Evolutionary conservation across 441 rosid species (phyloP).

Genomic region (Populus hybrid): DNA sequence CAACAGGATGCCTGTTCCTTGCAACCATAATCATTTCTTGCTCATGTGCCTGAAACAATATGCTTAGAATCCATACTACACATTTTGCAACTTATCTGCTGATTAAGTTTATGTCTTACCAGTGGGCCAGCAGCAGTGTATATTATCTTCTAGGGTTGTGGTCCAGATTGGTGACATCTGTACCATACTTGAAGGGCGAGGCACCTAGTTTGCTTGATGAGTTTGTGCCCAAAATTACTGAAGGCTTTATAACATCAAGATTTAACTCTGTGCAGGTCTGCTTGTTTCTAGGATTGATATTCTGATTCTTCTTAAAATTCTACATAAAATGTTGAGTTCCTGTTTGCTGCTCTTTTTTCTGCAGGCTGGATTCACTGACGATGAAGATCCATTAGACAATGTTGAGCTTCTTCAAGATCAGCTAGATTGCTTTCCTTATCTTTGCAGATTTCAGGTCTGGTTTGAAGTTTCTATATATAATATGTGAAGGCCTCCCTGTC

Average conservation of each 20-base stretch:
- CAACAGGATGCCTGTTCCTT: conserved; percentile 1
- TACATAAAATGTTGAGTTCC: conserved; percentile 6
- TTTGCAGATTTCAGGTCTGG: conserved; percentile 97
- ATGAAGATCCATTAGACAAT: conserved; percentile 95
- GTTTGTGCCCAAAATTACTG: conserved; percentile 96
- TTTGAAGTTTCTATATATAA: not conserved
- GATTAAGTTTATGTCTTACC: conserved; percentile 11
- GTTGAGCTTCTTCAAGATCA: conserved; percentile 99
- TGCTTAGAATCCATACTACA: conserved; percentile 2
- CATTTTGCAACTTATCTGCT: conserved; percentile 5
- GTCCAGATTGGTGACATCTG: conserved; percentile 95
- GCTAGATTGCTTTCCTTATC: conserved; percentile 95
- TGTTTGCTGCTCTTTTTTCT: conserved; percentile 3
- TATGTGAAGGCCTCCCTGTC: not conserved
- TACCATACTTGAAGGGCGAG: conserved; percentile 94
- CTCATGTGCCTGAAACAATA: conserved; percentile 14
- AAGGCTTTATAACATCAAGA: conserved; percentile 93
- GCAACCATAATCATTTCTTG: conserved; percentile 10
- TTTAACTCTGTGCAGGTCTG: conserved; percentile 93
- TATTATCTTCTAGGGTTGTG: conserved; percentile 95
- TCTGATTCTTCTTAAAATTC: not conserved
- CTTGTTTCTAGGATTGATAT: conserved; percentile 6
- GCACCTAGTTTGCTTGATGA: conserved; percentile 98
- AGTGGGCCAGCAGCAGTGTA: conserved; percentile 99
- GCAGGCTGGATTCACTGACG: conserved; percentile 81